phyloP scores from a whole-genome alignment of 2,329 filamentous ascomycete genomes.

The Scedosporium dehoogii region DNA sequence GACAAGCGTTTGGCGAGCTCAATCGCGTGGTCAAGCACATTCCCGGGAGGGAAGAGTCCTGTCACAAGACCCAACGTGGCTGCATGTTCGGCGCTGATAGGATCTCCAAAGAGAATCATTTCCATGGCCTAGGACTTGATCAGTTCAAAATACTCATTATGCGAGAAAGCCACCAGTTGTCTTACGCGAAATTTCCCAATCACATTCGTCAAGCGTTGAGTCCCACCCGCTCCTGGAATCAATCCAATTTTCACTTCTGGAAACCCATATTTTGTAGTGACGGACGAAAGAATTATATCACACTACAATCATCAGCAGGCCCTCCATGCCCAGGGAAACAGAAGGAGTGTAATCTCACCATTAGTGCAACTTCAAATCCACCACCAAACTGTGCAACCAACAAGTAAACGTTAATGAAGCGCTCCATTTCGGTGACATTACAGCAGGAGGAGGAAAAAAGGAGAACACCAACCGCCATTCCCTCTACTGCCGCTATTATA shows the following conservation, averaged over 20 bases:
- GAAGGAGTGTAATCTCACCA: slow-evolving; percentile 21
- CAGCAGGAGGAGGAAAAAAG: neutral
- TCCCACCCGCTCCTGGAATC: slow-evolving; percentile 29
- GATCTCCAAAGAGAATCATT: slow-evolving; percentile 9
- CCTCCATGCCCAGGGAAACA: neutral
- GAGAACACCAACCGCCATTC: slow-evolving; percentile 32
- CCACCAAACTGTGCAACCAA: slow-evolving; percentile 29
- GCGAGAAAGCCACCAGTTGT: too few relatives aligned
- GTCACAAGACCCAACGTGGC: slow-evolving; percentile 5
- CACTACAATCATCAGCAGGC: slow-evolving; percentile 17
- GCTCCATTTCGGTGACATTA: neutral
- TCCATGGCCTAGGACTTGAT: slow-evolving; percentile 9
- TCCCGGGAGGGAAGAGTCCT: slow-evolving; percentile 1
- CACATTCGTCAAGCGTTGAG: slow-evolving; percentile 28
- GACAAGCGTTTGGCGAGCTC: neutral
- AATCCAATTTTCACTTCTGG: slow-evolving; percentile 30
- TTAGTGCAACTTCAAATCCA: slow-evolving; percentile 39
- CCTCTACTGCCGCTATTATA: slow-evolving; percentile 37
- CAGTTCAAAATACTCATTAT: neutral
- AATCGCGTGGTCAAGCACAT: slow-evolving; percentile 3
- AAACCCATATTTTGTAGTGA: slow-evolving; percentile 25
- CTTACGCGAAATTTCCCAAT: slow-evolving; percentile 30
- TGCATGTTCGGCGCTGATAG: slow-evolving; percentile 8
- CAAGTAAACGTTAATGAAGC: neutral
- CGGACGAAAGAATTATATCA: slow-evolving; percentile 27